Evolutionary conservation across 2,329 filamentous ascomycete species (phyloP), one percentile per base, ranked within the genome.

Genomic region (Diatrype stigma): DNA sequence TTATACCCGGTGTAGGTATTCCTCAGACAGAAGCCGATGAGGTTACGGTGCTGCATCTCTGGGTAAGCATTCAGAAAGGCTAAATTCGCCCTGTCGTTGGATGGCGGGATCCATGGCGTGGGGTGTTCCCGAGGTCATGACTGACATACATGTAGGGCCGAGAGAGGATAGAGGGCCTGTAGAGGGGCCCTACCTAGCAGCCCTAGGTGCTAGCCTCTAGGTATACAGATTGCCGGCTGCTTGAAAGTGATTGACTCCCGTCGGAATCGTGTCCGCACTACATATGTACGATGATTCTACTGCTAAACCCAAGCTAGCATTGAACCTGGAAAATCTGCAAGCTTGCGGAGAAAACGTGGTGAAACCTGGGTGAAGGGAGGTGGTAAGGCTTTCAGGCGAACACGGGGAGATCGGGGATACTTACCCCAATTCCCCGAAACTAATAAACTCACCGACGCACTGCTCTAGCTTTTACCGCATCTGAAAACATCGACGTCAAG

Each of bases 301-400:
- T 51, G 53, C 38, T 48, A 56, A 56, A 50, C 54, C 54, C 52
- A 50, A 58, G 42, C 55, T 57, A 56, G 51, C 47, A 28, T 49
- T 50, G 26, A 52, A 46, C 53, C 51, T 45, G 47, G 49, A 44
- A 56, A 51, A 48, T 37, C 34, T 37, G 34, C 34, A 37, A 37
- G 4, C 6, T 32, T 56, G 54, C 51, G 56, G 56, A 56, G 56
- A 54, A 54, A 56, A 56, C 54, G 54, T 58, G 54, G 54, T 51
- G 26, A 47, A 30, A 17, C 16, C 34, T 37, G 12, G 34, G 34
- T 17, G 34, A 37, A 37, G 30, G 14, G 30, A 7, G 30, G 30
- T 14, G 7, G 14, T 34, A 7, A 34, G 34, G 14, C 34, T 37
- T 16, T 12, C 6, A 10, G 26, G 26, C 34, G 34, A 37, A 37